A percentile compares a stretch with the other conserved stretches of the same genome.
Evolutionary conservation across 2,329 filamentous ascomycete genomes (phyloP).

Genomic region (Talaromyces verruculosus): DNA sequence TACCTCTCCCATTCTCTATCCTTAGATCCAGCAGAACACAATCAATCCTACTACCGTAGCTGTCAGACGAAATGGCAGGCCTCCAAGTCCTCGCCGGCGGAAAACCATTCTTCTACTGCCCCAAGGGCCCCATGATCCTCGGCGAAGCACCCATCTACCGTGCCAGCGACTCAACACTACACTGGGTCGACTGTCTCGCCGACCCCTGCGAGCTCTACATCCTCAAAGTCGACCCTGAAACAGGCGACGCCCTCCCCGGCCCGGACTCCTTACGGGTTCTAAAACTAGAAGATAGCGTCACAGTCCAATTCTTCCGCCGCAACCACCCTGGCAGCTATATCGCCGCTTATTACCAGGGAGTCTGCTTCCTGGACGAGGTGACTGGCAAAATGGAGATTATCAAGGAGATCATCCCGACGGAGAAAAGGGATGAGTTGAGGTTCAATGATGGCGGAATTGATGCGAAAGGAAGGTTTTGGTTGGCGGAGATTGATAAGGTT

Average conservation of each 20-base stretch:
- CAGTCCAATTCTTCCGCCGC: constrained; percentile 37
- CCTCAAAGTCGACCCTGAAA: constrained; percentile 34
- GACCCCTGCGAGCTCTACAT: constrained; percentile 37
- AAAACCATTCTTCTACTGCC: constrained; percentile 25
- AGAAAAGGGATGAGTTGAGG: constrained; percentile 31
- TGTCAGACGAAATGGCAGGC: constrained; percentile 6
- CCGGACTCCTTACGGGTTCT: constrained; percentile 29
- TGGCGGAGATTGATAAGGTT: constrained; percentile 40
- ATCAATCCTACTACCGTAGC: not conserved
- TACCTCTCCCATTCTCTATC: not conserved
- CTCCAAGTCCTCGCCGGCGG: constrained; percentile 23
- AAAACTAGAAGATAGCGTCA: constrained; percentile 37
- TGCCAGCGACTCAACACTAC: constrained; percentile 33
- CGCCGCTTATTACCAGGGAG: constrained; percentile 41
- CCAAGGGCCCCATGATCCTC: constrained; percentile 30
- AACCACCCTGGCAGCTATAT: constrained; percentile 40
- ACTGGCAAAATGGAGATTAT: constrained; percentile 38
- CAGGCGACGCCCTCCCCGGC: constrained; percentile 28
- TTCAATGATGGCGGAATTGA: constrained; percentile 42
- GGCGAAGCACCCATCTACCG: constrained; percentile 36
- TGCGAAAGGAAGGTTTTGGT: constrained; percentile 37
- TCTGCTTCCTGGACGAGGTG: constrained; percentile 40
- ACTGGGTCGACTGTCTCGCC: constrained; percentile 36
- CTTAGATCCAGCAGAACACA: not conserved
- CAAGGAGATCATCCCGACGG: constrained; percentile 38